Evolutionary conservation across 768 basidiomycete genomes (phyloP).

Genomic region (Aureoboletus auriporus): DNA sequence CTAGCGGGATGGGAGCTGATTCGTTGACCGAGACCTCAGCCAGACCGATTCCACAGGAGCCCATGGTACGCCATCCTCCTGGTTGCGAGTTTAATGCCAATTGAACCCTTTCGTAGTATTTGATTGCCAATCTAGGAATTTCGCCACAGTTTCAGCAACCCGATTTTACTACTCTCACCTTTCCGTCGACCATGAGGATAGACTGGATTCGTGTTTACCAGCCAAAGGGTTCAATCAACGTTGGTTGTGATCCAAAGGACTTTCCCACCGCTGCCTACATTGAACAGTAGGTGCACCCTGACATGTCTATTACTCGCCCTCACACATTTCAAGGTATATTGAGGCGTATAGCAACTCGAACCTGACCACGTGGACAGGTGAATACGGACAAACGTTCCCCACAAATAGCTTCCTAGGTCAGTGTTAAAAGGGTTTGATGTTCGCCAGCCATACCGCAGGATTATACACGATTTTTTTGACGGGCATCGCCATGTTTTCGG

Average conservation of each 20-base stretch:
- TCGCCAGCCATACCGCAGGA: slow-evolving; percentile 7
- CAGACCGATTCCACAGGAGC: slow-evolving; percentile 76
- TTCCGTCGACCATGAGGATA: slow-evolving; percentile 71
- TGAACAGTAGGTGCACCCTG: slow-evolving; percentile 43
- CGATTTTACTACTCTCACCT: slow-evolving; percentile 65
- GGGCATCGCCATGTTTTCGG: slow-evolving; percentile 12
- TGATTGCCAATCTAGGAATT: slow-evolving; percentile 84
- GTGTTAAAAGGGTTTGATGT: slow-evolving; percentile 39
- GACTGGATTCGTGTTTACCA: slow-evolving; percentile 95
- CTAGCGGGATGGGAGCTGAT: slow-evolving; percentile 58
- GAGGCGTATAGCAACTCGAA: slow-evolving; percentile 84
- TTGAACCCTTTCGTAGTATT: slow-evolving; percentile 47
- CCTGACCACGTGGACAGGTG: slow-evolving; percentile 68
- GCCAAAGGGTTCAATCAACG: slow-evolving; percentile 58
- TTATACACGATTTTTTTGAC: slow-evolving; percentile 12
- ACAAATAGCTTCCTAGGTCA: slow-evolving; percentile 59
- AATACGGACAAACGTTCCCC: slow-evolving; percentile 64
- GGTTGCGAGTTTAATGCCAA: neutral
- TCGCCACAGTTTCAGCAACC: slow-evolving; percentile 75
- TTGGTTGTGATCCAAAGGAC: slow-evolving; percentile 79
- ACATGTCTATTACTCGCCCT: neutral
- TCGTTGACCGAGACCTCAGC: slow-evolving; percentile 54
- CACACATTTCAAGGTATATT: slow-evolving; percentile 35
- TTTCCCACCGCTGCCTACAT: slow-evolving; percentile 86
- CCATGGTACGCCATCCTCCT: slow-evolving; percentile 53